A percentile compares a stretch with the other conserved stretches of the same genome.
Evolutionary conservation across 192 early-diverging fungal genomes (phyloP).

Genomic region (Podila minutissima): DNA sequence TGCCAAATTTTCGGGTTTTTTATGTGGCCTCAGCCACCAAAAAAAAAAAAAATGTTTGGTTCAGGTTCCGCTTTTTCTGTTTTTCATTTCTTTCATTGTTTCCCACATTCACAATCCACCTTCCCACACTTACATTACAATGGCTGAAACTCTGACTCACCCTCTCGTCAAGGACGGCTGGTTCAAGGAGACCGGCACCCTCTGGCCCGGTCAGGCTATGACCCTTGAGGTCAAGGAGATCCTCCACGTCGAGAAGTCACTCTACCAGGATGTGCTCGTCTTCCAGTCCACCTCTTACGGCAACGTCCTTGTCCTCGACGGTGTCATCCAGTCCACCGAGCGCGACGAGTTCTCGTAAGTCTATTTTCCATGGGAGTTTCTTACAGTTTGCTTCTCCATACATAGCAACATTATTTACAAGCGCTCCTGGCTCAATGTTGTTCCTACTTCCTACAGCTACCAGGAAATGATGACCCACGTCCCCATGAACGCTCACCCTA

Average conservation of each 20-base stretch:
- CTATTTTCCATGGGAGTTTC: neutral
- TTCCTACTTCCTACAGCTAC: slow-evolving; percentile 65
- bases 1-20: too few relatives aligned
- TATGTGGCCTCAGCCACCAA: neutral
- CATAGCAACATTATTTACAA: neutral
- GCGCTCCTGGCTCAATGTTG: neutral
- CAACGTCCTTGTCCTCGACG: slow-evolving; percentile 97
- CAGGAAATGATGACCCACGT: slow-evolving; percentile 99
- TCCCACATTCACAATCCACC: slow-evolving; percentile 9
- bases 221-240: slow-evolving; percentile 94
- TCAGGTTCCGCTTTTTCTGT: neutral
- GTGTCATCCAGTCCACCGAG: slow-evolving; percentile 98
- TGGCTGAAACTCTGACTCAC: slow-evolving; percentile 72
- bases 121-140: slow-evolving; percentile 6
- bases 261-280: slow-evolving; percentile 98
- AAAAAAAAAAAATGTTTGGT: slow-evolving; percentile 3
- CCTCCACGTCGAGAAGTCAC: slow-evolving; percentile 93
- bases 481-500: slow-evolving; percentile 92
- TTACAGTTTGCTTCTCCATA: neutral
- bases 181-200: slow-evolving; percentile 93
- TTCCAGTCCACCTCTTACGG: slow-evolving; percentile 96
- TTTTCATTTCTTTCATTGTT: slow-evolving; percentile 5
- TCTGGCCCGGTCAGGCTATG: slow-evolving; percentile 99
- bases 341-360: slow-evolving; percentile 97
- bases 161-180: slow-evolving; percentile 94